These are phyloP conservation scores for Phellopilus nigrolimitatus DNA, from an alignment of 1,284 basidiomycete species.

Conservation along the genomic window DNA sequence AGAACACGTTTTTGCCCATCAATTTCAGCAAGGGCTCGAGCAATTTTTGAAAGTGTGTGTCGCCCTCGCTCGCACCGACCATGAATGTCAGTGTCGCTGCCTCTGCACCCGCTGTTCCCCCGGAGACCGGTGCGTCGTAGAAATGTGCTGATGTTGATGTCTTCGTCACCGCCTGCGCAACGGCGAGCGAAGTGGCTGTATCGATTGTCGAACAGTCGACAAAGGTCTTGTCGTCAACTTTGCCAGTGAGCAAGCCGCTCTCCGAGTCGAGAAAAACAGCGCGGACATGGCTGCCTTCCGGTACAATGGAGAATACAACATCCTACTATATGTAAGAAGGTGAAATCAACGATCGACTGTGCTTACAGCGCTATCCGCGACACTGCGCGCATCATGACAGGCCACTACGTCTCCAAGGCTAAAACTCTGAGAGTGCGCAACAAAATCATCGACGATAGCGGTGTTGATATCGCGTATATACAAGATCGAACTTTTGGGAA, in stretches of 20 bases:
- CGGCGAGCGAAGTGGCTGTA: constrained; percentile 20
- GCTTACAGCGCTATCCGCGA: constrained; percentile 13
- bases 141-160: constrained; percentile 16
- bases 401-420: constrained; percentile 3
- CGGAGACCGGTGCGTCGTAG: constrained; percentile 23
- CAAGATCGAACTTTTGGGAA: constrained; percentile 13
- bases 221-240: constrained; percentile 16
- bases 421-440: neutral
- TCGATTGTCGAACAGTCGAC: constrained; percentile 24
- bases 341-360: neutral
- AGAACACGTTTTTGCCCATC: constrained; percentile 21
- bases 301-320: constrained; percentile 21
- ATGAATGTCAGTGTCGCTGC: constrained; percentile 23
- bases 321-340: constrained; percentile 8
- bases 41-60: constrained; percentile 13
- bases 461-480: constrained; percentile 18
- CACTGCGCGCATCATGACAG: constrained; percentile 7
- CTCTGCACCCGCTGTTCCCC: constrained; percentile 22
- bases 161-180: constrained; percentile 20
- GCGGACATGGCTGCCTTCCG: constrained; percentile 21
- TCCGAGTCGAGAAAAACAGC: constrained; percentile 19
- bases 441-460: constrained; percentile 16
- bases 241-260: constrained; percentile 19
- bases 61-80: constrained; percentile 15
- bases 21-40: constrained; percentile 18